These are phyloP conservation scores for Microbotryum saponariae DNA, from an alignment of 1,284 basidiomycete species.

Conservation along the genomic window DNA sequence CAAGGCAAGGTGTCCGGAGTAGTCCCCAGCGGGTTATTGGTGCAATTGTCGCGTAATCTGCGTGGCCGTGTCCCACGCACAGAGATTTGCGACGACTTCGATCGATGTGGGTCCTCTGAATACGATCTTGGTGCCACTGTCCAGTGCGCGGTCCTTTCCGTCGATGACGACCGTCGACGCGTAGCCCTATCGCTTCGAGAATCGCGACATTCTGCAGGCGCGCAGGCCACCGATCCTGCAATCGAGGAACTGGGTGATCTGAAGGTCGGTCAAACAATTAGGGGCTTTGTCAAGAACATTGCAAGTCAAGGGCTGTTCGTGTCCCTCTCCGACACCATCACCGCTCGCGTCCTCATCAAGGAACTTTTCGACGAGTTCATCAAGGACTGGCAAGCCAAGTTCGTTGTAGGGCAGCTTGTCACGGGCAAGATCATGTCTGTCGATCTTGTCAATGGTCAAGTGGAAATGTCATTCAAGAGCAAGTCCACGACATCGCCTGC, in stretches of 20 bases:
- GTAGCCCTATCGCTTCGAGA: conserved; percentile 69
- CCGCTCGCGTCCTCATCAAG: conserved; percentile 86
- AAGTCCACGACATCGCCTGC: conserved; percentile 38
- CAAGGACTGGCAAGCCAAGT: conserved; percentile 87
- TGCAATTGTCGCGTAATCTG: conserved; percentile 63
- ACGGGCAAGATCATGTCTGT: conserved; percentile 71
- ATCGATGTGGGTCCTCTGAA: conserved; percentile 39
- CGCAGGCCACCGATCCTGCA: conserved; percentile 56
- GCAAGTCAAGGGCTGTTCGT: conserved; percentile 87
- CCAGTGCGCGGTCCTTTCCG: conserved; percentile 19
- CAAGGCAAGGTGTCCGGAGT: conserved; percentile 62
- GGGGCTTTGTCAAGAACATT: conserved; percentile 84
- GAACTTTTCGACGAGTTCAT: conserved; percentile 56
- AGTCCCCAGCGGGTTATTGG: conserved; percentile 58
- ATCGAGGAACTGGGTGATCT: conserved; percentile 59
- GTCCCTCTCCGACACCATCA: conserved; percentile 67
- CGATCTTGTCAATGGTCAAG: conserved; percentile 59
- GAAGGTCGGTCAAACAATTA: conserved; percentile 58
- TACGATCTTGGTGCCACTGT: conserved; percentile 21
- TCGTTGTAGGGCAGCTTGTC: conserved; percentile 74
- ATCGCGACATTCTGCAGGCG: conserved; percentile 56
- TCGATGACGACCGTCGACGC: conserved; percentile 44
- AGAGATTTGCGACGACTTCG: conserved; percentile 71
- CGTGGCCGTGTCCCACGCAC: conserved; percentile 70
- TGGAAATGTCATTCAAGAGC: conserved; percentile 77